Evolutionary conservation across 495 filamentous ascomycete species (phyloP).

Genomic region (Pyrenopolyporus hunteri): DNA sequence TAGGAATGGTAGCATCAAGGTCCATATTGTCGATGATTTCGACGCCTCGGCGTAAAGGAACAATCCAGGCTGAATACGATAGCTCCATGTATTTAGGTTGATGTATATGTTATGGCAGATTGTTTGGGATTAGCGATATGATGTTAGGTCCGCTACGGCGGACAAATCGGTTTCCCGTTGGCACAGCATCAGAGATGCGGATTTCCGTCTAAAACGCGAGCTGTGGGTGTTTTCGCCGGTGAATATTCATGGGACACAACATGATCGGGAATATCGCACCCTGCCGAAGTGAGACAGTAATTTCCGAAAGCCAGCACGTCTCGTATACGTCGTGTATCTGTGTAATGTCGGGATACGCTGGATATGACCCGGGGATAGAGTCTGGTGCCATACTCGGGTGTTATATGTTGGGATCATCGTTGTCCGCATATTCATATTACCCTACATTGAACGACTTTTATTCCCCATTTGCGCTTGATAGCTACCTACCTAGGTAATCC

Average conservation of each 20-base stretch:
- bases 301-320: not conserved
- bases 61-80: not conserved
- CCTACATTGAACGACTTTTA: conserved; percentile 1
- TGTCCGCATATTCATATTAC: not conserved
- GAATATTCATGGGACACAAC: conserved; percentile 3
- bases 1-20: conserved; percentile 61
- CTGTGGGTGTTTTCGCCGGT: not conserved
- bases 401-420: conserved; percentile 15
- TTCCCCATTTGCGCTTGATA: not conserved
- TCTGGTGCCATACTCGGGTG: conserved; percentile 5
- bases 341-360: conserved; percentile 22
- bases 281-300: conserved; percentile 8
- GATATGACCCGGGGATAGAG: conserved; percentile 10
- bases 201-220: conserved; percentile 9
- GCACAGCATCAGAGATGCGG: too few species aligned
- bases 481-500: conserved; percentile 12
- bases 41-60: conserved; percentile 37
- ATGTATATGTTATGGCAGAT: conserved; percentile 5
- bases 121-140: not conserved
- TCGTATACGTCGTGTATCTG: conserved; percentile 36
- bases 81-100: conserved; percentile 25
- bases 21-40: conserved; percentile 62
- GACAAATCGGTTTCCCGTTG: conserved; percentile 4
- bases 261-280: conserved; percentile 19
- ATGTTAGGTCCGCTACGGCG: not conserved